These are phyloP conservation scores for Conticribra guillardii DNA, from an alignment of 108 stramenopile species.

Conservation along the genomic window DNA sequence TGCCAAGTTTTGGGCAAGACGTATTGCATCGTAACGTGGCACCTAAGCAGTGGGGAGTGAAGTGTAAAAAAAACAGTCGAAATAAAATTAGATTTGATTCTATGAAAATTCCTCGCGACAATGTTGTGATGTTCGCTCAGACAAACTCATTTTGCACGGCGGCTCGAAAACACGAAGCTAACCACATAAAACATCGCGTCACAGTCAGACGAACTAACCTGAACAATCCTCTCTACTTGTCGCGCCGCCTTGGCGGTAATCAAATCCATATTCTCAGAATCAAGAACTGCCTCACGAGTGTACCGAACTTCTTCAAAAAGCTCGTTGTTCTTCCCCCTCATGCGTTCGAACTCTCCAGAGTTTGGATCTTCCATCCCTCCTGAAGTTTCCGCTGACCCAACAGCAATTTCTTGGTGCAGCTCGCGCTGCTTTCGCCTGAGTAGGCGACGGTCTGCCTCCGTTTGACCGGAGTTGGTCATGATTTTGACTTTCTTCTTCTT, in stretches of 20 bases:
- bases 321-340: constrained; percentile 73
- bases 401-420: constrained; percentile 42
- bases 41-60: constrained; percentile 44
- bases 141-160: no score
- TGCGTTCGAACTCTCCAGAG: constrained; percentile 21
- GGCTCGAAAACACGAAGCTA: no score
- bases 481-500: constrained; percentile 50
- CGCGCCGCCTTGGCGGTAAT: constrained; percentile 64
- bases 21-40: constrained; percentile 81
- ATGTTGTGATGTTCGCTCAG: not conserved
- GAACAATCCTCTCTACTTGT: constrained; percentile 76
- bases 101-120: constrained; percentile 4
- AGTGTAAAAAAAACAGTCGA: not conserved
- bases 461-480: constrained; percentile 59
- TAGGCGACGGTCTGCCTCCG: constrained; percentile 75
- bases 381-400: constrained; percentile 6
- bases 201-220: constrained; percentile 53
- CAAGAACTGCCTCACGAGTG: constrained; percentile 87
- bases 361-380: constrained; percentile 28
- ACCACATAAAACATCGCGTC: not conserved
- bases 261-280: constrained; percentile 80
- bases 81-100: constrained; percentile 17
- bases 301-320: constrained; percentile 71
- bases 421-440: constrained; percentile 59
- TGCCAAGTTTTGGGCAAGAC: constrained; percentile 54